Conservation (phyloP, 768 basidiomycete genomes). For the Boletus pseudopeckii region DNA sequence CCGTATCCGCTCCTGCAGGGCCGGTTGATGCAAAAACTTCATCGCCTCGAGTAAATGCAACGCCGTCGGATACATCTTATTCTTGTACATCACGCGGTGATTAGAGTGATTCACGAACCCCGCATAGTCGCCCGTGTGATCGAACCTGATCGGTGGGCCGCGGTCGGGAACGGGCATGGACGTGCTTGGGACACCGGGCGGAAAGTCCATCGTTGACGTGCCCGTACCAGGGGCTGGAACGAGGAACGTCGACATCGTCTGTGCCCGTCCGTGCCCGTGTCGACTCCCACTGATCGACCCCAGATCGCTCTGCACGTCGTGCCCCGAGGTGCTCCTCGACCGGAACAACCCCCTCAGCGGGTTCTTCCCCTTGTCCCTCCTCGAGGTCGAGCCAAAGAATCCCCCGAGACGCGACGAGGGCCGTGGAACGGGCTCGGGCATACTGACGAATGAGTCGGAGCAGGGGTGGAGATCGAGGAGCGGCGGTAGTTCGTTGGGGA, state of each 20-base stretch:
- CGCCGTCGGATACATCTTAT: conserved; percentile 61
- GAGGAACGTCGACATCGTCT: conserved; percentile 23
- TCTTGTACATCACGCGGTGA: conserved; percentile 55
- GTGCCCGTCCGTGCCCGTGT: conserved; percentile 19
- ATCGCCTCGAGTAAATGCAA: conserved; percentile 75
- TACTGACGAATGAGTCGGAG: background rate
- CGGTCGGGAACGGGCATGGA: conserved; percentile 18
- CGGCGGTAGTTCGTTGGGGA: conserved; percentile 42
- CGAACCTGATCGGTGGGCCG: conserved; percentile 37
- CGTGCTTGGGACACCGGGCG: background rate
- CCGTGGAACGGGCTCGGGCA: conserved; percentile 16
- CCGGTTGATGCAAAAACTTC: conserved; percentile 55
- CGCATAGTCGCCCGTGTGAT: conserved; percentile 38
- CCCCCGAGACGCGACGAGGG: conserved; percentile 19
- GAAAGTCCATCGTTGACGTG: background rate
- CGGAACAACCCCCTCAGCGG: conserved; percentile 44
- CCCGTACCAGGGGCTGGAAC: conserved; percentile 13
- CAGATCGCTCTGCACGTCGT: conserved; percentile 12
- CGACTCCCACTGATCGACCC: conserved; percentile 15
- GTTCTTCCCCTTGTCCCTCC: conserved; percentile 35
- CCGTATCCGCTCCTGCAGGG: conserved; percentile 57
- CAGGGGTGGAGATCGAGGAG: conserved; percentile 11
- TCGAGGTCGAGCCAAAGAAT: conserved; percentile 24
- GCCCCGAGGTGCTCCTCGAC: conserved; percentile 35
- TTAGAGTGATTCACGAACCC: conserved; percentile 67